Evolutionary conservation across 2,329 filamentous ascomycete species (phyloP).

Genomic region (Diaporthe sp.): DNA sequence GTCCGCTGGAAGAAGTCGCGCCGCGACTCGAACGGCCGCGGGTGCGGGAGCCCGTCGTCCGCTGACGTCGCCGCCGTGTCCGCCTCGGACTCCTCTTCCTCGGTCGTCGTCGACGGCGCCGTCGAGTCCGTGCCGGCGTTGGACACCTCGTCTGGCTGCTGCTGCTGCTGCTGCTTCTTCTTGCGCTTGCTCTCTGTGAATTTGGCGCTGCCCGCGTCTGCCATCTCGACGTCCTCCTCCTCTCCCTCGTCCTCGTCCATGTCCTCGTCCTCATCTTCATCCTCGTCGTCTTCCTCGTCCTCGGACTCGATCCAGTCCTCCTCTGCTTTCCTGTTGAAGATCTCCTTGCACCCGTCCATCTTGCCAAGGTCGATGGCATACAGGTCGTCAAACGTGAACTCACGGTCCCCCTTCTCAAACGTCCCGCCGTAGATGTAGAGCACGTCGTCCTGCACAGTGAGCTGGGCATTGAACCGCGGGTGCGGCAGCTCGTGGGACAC

Average conservation of each 20-base stretch:
- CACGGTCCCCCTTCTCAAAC: constrained; percentile 92
- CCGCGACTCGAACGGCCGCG: constrained; percentile 87
- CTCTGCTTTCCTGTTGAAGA: constrained; percentile 83
- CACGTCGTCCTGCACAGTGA: constrained; percentile 91
- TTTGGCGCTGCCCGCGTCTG: constrained; percentile 59
- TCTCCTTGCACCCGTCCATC: constrained; percentile 91
- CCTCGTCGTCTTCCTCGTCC: constrained; percentile 70
- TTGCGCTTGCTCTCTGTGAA: constrained; percentile 68
- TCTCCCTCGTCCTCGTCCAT: constrained; percentile 66
- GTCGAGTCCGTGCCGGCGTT: constrained; percentile 52
- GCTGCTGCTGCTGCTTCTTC: constrained; percentile 58
- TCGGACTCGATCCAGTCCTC: constrained; percentile 83
- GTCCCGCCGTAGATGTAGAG: constrained; percentile 97
- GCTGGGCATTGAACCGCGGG: constrained; percentile 88
- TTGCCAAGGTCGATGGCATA: constrained; percentile 95
- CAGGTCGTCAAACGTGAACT: constrained; percentile 96
- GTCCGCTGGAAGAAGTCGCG: constrained; percentile 94
- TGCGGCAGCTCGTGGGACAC: constrained; percentile 88
- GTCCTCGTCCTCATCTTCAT: constrained; percentile 71
- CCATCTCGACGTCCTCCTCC: constrained; percentile 63
- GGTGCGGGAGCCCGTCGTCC: constrained; percentile 82
- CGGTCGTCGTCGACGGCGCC: constrained; percentile 44
- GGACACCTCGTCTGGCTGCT: constrained; percentile 56
- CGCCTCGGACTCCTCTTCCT: constrained; percentile 62
- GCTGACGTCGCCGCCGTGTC: constrained; percentile 64